Evolutionary conservation across 225 moss, liverwort and hornwort species (phyloP), one percentile per base, ranked within the genome.

Genomic region (Pseudisothecium myosuroides): DNA sequence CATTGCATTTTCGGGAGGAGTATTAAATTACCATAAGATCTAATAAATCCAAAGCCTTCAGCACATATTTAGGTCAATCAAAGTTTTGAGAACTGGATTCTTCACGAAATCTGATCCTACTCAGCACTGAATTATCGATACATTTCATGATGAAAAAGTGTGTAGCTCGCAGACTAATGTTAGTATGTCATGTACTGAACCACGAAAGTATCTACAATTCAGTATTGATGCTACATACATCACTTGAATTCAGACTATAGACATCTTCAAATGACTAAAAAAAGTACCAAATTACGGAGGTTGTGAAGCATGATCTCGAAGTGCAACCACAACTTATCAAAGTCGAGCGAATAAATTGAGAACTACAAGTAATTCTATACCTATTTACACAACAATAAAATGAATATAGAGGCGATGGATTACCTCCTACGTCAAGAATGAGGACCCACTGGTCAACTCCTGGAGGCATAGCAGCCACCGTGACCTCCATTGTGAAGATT

Each of bases 391-490:
- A n/a, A 80, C 63, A 65, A 81, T 37, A 37, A 75, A 47, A 91
- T 26, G 50, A 82, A 47, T 55, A 88, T n/a, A 80, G 55, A 61
- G 78, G 26, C 45, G 50, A 60, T 67, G 26, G 28, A 29, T 89
- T 91, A 95, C 90, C 95, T 94, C 97, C 97, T 84, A 95, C 94
- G 81, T 98, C 98, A 52, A 98, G 93, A 88, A 98, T 94, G 73
- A 98, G 96, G 74, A 98, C 91, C 96, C 98, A 98, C 65, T 98
- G 98, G 34, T 98, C 95, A 74, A 97, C 96, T 89, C 98, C 98
- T 55, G 91, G 92, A 83, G 95, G 78, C 96, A 98, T 97, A 81
- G 97, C 93, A 72, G 97, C 95, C 75, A 97, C 94, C 56, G 98
- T 96, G 82, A 98, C 98, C 93, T 98, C 98, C 92, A 97, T 95